phyloP scores from a whole-genome alignment of 1,284 basidiomycete genomes.

The Neonothopanus nambi region DNA sequence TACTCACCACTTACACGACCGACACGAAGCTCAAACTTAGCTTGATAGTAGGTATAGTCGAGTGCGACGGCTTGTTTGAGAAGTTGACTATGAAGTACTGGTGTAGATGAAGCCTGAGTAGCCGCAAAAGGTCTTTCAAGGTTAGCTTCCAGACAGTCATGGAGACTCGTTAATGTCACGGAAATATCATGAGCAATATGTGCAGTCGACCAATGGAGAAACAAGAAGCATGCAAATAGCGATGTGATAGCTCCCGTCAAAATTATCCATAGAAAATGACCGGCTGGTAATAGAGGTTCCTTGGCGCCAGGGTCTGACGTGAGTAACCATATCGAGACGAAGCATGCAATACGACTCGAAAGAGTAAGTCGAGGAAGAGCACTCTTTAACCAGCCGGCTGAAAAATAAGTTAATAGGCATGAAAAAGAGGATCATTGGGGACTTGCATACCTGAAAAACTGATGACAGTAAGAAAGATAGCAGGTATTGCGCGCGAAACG shows the following conservation, averaged over 20 bases:
- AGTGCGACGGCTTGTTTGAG: slow-evolving; percentile 40
- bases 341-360: slow-evolving; percentile 47
- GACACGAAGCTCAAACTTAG: slow-evolving; percentile 47
- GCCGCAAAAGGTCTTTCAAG: slow-evolving; percentile 30
- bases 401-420: not conserved
- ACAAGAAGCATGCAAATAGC: slow-evolving; percentile 38
- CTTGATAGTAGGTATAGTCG: slow-evolving; percentile 45
- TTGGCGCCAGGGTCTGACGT: slow-evolving; percentile 36
- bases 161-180: slow-evolving; percentile 34
- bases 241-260: slow-evolving; percentile 41
- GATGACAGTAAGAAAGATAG: slow-evolving; percentile 40
- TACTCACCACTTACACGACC: slow-evolving; percentile 45
- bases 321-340: slow-evolving; percentile 48
- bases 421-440: slow-evolving; percentile 2
- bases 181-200: slow-evolving; percentile 45
- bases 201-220: slow-evolving; percentile 44
- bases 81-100: slow-evolving; percentile 31
- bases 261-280: slow-evolving; percentile 43
- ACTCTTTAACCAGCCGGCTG: slow-evolving; percentile 48
- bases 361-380: slow-evolving; percentile 45
- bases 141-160: slow-evolving; percentile 34
- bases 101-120: slow-evolving; percentile 9
- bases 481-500: slow-evolving; percentile 37
- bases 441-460: slow-evolving; percentile 44
- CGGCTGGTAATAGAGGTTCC: slow-evolving; percentile 30